Conservation (phyloP, 768 basidiomycete species). For the Auricularia cornea region DNA sequence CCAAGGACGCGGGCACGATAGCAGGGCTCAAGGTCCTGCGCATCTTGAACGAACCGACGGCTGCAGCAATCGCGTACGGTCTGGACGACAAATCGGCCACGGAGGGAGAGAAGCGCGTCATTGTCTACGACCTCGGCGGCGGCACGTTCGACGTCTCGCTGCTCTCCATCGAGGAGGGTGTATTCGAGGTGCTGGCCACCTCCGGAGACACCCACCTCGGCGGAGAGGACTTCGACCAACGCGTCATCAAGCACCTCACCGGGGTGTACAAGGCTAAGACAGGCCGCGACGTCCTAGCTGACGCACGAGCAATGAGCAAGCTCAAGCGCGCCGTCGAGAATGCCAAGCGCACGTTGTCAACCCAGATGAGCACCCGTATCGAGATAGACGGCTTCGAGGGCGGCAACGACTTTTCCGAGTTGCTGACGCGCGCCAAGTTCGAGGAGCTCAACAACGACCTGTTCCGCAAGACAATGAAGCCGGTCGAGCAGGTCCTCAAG, state of each 20-base stretch:
- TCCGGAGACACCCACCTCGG: conserved; percentile 37
- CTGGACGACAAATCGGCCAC: conserved; percentile 31
- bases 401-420: conserved; percentile 42
- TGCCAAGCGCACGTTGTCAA: conserved; percentile 62
- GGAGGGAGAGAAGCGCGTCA: conserved; percentile 32
- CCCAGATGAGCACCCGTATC: conserved; percentile 37
- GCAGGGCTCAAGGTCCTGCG: conserved; percentile 39
- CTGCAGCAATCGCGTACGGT: conserved; percentile 41
- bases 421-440: conserved; percentile 44
- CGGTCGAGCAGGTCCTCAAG: conserved; percentile 46
- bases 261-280: conserved; percentile 38
- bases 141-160: conserved; percentile 35
- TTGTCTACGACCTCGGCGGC: conserved; percentile 35
- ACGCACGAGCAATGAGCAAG: conserved; percentile 41
- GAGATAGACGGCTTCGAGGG: conserved; percentile 45
- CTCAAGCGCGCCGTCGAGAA: conserved; percentile 54
- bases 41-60: conserved; percentile 44
- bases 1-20: conserved; percentile 39
- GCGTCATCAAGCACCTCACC: conserved; percentile 39
- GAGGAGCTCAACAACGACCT: conserved; percentile 47
- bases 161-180: conserved; percentile 33
- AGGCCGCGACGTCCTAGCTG: conserved; percentile 36
- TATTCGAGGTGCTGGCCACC: conserved; percentile 30
- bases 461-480: conserved; percentile 46
- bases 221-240: conserved; percentile 37